A percentile compares a stretch with the other conserved stretches of the same genome.
Evolutionary conservation across 495 filamentous ascomycete genomes (phyloP).

Genomic region (Penicillium waksmanii): DNA sequence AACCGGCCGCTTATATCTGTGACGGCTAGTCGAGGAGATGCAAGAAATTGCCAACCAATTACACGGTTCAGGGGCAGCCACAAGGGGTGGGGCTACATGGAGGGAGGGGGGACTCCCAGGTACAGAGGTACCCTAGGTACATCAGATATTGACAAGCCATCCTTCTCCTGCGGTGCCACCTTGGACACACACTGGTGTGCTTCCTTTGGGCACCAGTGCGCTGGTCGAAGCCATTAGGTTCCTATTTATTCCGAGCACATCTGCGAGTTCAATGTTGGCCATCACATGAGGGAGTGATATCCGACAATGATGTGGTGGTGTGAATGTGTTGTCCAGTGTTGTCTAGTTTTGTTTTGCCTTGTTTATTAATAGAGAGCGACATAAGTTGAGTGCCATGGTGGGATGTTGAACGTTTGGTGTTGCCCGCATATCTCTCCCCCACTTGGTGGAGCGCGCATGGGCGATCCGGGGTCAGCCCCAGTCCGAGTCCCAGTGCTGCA

Average conservation of each 20-base stretch:
- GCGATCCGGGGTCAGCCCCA: constrained; percentile 31
- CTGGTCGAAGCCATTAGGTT: constrained; percentile 2
- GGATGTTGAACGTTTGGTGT: constrained; percentile 7
- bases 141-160: not conserved
- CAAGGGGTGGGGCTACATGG: not conserved
- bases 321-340: constrained; percentile 1
- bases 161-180: constrained; percentile 22
- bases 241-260: constrained; percentile 8
- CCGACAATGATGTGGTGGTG: not conserved
- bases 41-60: constrained; percentile 36
- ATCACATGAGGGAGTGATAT: constrained; percentile 3
- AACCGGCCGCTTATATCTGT: constrained; percentile 69
- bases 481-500: not conserved
- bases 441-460: constrained; percentile 23
- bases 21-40: constrained; percentile 74
- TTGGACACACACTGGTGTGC: constrained; percentile 17
- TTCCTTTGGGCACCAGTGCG: constrained; percentile 23
- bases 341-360: not conserved
- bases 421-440: not conserved
- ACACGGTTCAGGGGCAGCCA: not conserved
- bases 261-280: constrained; percentile 8
- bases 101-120: not conserved
- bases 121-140: not conserved
- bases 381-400: constrained; percentile 2
- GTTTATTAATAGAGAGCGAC: not conserved